Percentiles rank a stretch among this genome's conserved stretches.
Evolutionary conservation across 2,329 filamentous ascomycete genomes (phyloP).

Genomic region (Colletotrichum tanaceti): DNA sequence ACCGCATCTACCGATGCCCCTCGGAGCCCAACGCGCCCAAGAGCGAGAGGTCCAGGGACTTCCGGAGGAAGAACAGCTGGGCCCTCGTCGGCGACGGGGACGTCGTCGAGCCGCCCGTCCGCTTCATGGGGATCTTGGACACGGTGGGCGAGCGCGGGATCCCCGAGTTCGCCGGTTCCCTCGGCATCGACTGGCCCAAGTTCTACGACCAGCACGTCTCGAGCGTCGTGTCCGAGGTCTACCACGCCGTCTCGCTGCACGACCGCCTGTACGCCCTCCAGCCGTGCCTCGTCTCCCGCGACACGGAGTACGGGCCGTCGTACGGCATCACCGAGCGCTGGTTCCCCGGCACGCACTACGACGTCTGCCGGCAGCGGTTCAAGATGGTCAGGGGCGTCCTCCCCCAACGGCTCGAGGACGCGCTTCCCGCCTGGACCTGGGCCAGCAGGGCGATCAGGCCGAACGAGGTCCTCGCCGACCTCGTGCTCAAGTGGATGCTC

Average conservation of each 20-base stretch:
- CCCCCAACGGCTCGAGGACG: conserved; percentile 42
- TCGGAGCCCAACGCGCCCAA: conserved; percentile 40
- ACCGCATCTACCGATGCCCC: conserved; percentile 43
- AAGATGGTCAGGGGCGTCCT: conserved; percentile 39
- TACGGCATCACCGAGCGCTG: conserved; percentile 42
- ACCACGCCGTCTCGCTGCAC: conserved; percentile 44
- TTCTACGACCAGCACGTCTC: conserved; percentile 45
- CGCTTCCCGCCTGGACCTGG: conserved; percentile 46
- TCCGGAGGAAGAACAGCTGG: conserved; percentile 40
- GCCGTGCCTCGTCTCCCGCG: conserved; percentile 40
- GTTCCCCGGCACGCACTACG: conserved; percentile 45
- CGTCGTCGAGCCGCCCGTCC: conserved; percentile 38
- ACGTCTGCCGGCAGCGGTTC: conserved; percentile 43
- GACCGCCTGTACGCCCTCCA: conserved; percentile 42
- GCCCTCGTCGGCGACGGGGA: conserved; percentile 34
- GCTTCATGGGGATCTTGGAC: conserved; percentile 45
- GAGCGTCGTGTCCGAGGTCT: conserved; percentile 44
- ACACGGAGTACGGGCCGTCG: conserved; percentile 32
- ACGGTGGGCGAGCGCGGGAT: conserved; percentile 43
- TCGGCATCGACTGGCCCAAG: conserved; percentile 44
- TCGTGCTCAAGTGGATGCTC: conserved; percentile 43
- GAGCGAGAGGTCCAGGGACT: conserved; percentile 37
- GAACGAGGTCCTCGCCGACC: conserved; percentile 43
- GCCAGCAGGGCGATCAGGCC: conserved; percentile 41
- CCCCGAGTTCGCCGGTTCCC: conserved; percentile 41